Evolutionary conservation across 225 moss, liverwort and hornwort genomes (phyloP), one percentile per base, ranked within the genome.

Genomic region (Thuidium tamariscinum): DNA sequence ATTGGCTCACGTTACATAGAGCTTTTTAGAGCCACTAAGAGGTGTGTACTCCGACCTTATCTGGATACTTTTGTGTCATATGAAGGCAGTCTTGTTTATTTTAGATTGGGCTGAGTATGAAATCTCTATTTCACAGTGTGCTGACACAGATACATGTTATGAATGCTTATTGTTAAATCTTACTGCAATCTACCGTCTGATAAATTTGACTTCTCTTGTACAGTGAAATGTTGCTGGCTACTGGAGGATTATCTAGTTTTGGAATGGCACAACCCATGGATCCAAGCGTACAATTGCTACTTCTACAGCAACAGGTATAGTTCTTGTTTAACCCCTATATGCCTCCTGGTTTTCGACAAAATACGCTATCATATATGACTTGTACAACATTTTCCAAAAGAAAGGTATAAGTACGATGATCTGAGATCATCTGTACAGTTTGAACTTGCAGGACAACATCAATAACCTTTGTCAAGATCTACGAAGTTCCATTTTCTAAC

Each of bases 1-100:
- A 99, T 99, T 78, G 99, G 99, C 59, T 99, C 99, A 67, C 97
- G 99, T 30, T 99, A 97, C 74, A 97, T 99, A 70, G 99, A 99
- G 90, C 91, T 99, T 36, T 99, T 99, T 63, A 94, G 99, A 95
- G 99, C 97, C 80, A 97, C 99, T 20, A 99, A 95, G 88, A 99
- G 99, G 99, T 99, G 57, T 30, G 75, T 57, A 20, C 44, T 54
- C 71, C 60, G 44, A 37, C 49, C 65, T 79, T 19, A 46, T 16
- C 10, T 52, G 34, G 59, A 37, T 82, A 11, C 48, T 85, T 59
- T 27, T 52, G 27, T 30, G 7, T 65, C 46, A 74, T 87, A 29
- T 84, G 37, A 84, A 59, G 65, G 17, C n/a, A 54, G 14, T 39
- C 29, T 77, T 70, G 60, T 46, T 39, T 70, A 32, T 39, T 65